These are phyloP conservation scores for Cercospora sojina DNA, from an alignment of 2,329 filamentous ascomycete species.

Conservation along the genomic window DNA sequence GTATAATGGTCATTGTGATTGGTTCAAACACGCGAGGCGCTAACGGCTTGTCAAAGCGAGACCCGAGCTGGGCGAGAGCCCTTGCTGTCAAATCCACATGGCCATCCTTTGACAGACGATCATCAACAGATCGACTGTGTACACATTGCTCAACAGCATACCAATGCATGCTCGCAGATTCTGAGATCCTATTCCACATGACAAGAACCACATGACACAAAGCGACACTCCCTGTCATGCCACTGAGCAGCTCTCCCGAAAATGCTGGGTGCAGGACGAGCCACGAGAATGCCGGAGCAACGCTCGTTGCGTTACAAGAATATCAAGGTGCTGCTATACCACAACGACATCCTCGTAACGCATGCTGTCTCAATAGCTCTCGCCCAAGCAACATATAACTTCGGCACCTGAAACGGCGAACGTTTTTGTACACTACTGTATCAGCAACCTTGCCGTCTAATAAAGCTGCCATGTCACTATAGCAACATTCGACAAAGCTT, in stretches of 20 bases:
- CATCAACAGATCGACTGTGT: background rate
- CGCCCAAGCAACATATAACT: background rate
- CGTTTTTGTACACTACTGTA: background rate
- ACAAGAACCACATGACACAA: background rate
- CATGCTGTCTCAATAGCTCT: background rate
- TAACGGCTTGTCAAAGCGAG: constrained; percentile 5
- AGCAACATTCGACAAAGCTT: background rate
- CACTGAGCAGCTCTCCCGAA: background rate
- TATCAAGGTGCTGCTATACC: background rate
- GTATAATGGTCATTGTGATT: constrained; percentile 6
- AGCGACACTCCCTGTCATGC: background rate
- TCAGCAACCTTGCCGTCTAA: background rate
- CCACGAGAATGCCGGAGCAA: background rate
- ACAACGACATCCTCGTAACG: background rate
- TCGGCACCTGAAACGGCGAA: background rate
- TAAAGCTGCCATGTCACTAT: background rate
- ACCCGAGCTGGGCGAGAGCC: constrained; percentile 6
- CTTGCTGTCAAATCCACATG: constrained; percentile 4
- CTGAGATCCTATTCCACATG: background rate
- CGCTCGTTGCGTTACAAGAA: background rate
- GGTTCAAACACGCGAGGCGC: background rate
- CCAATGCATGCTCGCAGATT: background rate
- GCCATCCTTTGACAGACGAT: background rate
- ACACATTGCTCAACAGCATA: background rate
- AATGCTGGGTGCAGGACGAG: background rate